Percentiles rank a stretch among this genome's conserved stretches.
Evolutionary conservation across 441 rosid species (phyloP).

Genomic region (Gossypium trilobum): DNA sequence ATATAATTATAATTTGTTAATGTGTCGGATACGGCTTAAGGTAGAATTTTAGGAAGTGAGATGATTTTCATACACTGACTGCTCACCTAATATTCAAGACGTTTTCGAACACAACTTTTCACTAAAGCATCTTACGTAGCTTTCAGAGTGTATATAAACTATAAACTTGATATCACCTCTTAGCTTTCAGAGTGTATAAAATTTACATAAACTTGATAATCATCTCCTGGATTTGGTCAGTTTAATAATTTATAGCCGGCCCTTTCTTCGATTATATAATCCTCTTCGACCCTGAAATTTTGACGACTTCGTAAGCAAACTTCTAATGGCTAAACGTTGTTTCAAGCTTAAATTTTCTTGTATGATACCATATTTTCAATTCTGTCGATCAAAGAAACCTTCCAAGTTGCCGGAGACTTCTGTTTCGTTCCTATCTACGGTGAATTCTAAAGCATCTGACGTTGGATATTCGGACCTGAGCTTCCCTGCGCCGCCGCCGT

Average conservation of each 20-base stretch:
- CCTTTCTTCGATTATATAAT: slow-evolving; percentile 13
- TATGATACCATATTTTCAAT: slow-evolving; percentile 25
- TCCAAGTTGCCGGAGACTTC: slow-evolving; percentile 15
- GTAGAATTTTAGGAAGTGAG: not conserved
- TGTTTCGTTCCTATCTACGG: slow-evolving; percentile 16
- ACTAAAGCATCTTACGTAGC: slow-evolving; percentile 19
- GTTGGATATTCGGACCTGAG: slow-evolving; percentile 19
- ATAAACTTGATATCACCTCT: not conserved
- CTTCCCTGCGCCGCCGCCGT: slow-evolving; percentile 28
- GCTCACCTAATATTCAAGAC: not conserved
- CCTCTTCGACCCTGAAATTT: not conserved
- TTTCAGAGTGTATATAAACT: slow-evolving; percentile 10
- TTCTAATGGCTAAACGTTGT: slow-evolving; percentile 26
- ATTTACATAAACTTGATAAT: not conserved
- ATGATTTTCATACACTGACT: not conserved
- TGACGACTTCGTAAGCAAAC: not conserved
- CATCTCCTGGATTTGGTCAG: slow-evolving; percentile 31
- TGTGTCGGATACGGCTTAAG: too few species aligned
- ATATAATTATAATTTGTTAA: too few species aligned
- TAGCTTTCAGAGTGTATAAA: slow-evolving; percentile 15
- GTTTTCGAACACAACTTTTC: slow-evolving; percentile 12
- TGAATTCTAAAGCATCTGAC: slow-evolving; percentile 21
- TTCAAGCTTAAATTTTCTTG: slow-evolving; percentile 34
- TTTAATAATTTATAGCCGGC: slow-evolving; percentile 28
- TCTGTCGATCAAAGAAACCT: slow-evolving; percentile 29